phyloP scores from a whole-genome alignment of 1,139 yeast genomes.

The Geotrichum bryndzae region DNA sequence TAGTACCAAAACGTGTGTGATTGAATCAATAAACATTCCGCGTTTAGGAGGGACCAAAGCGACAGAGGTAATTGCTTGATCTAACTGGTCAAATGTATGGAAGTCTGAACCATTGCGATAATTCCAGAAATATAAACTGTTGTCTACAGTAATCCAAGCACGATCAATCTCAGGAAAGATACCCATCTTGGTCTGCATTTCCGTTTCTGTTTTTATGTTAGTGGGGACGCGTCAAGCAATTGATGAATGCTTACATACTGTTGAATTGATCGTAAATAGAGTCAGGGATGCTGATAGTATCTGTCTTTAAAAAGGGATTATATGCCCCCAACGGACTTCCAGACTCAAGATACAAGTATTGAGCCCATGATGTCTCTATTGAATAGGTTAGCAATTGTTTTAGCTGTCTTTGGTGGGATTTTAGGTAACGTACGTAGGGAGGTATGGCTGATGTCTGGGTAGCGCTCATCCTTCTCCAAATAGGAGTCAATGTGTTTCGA shows the following conservation, averaged over 20 bases:
- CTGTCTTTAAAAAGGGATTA: conserved; percentile 71
- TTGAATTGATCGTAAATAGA: conserved; percentile 71
- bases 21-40: conserved; percentile 72
- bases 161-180: conserved; percentile 74
- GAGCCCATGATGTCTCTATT: conserved; percentile 27
- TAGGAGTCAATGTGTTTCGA: conserved; percentile 34
- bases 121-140: conserved; percentile 80
- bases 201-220: conserved; percentile 42
- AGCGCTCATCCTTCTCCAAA: conserved; percentile 34
- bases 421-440: conserved; percentile 26
- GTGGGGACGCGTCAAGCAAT: neutral
- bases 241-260: conserved; percentile 20
- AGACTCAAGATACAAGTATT: conserved; percentile 24
- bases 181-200: conserved; percentile 72
- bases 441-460: conserved; percentile 38
- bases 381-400: neutral
- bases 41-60: conserved; percentile 72
- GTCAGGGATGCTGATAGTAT: conserved; percentile 73
- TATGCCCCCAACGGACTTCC: conserved; percentile 38
- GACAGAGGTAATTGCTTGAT: conserved; percentile 71
- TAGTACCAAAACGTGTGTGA: conserved; percentile 64
- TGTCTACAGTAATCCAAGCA: conserved; percentile 84
- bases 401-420: neutral
- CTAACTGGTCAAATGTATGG: conserved; percentile 75
- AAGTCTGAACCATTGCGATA: conserved; percentile 61